Percentiles rank a stretch among this genome's conserved stretches.
These are phyloP conservation scores for Bipolaris cookei DNA, from an alignment of 2,329 filamentous ascomycete genomes.

Conservation along the genomic window DNA sequence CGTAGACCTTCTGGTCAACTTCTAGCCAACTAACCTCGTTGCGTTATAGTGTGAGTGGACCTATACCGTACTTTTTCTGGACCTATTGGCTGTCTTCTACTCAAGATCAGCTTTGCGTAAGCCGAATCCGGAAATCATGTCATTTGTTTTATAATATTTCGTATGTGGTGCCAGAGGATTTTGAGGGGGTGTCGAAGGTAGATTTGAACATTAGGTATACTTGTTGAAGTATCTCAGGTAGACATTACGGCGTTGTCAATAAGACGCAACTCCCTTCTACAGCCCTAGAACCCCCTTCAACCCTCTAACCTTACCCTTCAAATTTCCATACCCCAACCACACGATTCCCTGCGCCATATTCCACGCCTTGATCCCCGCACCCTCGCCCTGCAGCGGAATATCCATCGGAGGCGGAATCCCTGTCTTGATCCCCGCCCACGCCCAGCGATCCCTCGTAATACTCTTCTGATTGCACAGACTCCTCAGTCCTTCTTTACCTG, in stretches of 20 bases:
- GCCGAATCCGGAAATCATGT: slow-evolving; percentile 16
- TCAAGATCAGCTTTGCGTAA: neutral
- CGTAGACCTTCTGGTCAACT: neutral
- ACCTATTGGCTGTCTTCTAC: neutral
- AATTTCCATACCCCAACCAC: slow-evolving; percentile 56
- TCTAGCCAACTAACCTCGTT: neutral
- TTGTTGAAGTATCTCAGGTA: slow-evolving; percentile 37
- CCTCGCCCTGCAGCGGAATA: slow-evolving; percentile 70
- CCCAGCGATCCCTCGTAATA: slow-evolving; percentile 77
- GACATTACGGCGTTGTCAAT: neutral
- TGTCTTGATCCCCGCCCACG: slow-evolving; percentile 68
- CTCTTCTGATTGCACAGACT: slow-evolving; percentile 87
- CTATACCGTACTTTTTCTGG: neutral
- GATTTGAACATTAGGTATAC: slow-evolving; percentile 45
- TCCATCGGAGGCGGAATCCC: slow-evolving; percentile 79
- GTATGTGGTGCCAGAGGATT: slow-evolving; percentile 52
- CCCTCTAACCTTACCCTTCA: slow-evolving; percentile 48
- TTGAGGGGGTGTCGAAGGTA: slow-evolving; percentile 49
- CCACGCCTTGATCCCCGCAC: slow-evolving; percentile 48
- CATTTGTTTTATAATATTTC: slow-evolving; percentile 57
- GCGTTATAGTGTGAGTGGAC: neutral
- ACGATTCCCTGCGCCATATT: slow-evolving; percentile 55
- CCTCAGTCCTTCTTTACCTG: slow-evolving; percentile 84
- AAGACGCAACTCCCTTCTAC: slow-evolving; percentile 8
- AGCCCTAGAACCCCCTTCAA: slow-evolving; percentile 49